These are phyloP conservation scores for Melanogaster broomeanus DNA, from an alignment of 768 basidiomycete genomes.

Conservation along the genomic window DNA sequence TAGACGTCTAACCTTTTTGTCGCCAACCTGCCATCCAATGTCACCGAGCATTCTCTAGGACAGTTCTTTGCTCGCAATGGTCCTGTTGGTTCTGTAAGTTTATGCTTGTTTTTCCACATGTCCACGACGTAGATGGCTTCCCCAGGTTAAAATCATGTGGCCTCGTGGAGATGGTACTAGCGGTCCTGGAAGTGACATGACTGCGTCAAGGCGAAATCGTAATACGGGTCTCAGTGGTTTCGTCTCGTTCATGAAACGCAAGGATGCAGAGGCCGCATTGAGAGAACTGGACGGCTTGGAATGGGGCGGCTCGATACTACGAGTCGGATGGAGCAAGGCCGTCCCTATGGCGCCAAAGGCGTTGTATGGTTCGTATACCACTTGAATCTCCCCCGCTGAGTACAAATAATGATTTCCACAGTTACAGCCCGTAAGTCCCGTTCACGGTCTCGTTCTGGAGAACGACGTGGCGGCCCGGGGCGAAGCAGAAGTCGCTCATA, in stretches of 20 bases:
- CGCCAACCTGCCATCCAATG: slow-evolving; percentile 85
- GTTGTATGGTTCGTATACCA: slow-evolving; percentile 66
- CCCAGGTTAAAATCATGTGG: slow-evolving; percentile 98
- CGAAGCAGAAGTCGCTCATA: slow-evolving; percentile 28
- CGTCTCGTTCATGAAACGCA: slow-evolving; percentile 93
- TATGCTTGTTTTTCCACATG: neutral
- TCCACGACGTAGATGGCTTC: neutral
- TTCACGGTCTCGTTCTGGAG: slow-evolving; percentile 37
- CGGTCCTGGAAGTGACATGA: slow-evolving; percentile 78
- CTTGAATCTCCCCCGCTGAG: neutral
- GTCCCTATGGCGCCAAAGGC: slow-evolving; percentile 81
- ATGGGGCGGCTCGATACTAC: slow-evolving; percentile 87
- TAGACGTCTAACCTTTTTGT: slow-evolving; percentile 97
- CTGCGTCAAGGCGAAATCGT: slow-evolving; percentile 66
- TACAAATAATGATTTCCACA: slow-evolving; percentile 2
- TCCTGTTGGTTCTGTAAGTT: slow-evolving; percentile 85
- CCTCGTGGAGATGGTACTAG: slow-evolving; percentile 76
- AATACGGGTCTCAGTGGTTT: slow-evolving; percentile 88
- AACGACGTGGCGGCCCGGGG: slow-evolving; percentile 25
- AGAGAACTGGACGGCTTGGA: slow-evolving; percentile 91
- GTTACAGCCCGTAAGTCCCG: slow-evolving; percentile 28
- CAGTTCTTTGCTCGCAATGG: slow-evolving; percentile 90
- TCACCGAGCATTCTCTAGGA: slow-evolving; percentile 85
- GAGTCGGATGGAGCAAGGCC: slow-evolving; percentile 97
- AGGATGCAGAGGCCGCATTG: slow-evolving; percentile 86